A percentile compares a stretch with the other conserved stretches of the same genome.
phyloP scores from a whole-genome alignment of 441 rosid species.

The Daphne laureola region DNA sequence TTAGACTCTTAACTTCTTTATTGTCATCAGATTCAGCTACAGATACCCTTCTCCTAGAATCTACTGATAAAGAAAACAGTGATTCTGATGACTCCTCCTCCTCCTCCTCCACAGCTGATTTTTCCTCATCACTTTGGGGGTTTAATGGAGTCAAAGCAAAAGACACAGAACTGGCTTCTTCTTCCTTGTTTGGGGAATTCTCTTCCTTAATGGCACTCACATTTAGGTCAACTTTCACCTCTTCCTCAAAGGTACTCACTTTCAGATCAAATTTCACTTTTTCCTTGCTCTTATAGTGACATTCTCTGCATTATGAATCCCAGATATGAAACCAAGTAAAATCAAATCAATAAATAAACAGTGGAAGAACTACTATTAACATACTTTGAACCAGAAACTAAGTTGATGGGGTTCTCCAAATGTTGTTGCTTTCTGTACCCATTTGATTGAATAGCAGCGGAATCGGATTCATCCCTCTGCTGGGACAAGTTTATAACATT shows the following conservation, averaged over 20 bases:
- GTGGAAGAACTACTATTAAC: neutral
- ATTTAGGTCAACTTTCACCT: conserved; percentile 22
- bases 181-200: conserved; percentile 6
- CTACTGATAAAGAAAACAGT: conserved; percentile 47
- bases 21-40: conserved; percentile 26
- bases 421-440: conserved; percentile 16
- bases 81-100: conserved; percentile 54
- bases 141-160: neutral
- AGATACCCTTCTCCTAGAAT: conserved; percentile 29
- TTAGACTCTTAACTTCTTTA: conserved; percentile 43
- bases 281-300: conserved; percentile 8
- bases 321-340: neutral
- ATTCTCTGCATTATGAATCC: conserved; percentile 11
- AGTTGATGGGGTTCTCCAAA: conserved; percentile 16
- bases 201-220: conserved; percentile 13
- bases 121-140: conserved; percentile 16
- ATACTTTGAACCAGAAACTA: conserved; percentile 19
- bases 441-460: conserved; percentile 10
- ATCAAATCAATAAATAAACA: neutral
- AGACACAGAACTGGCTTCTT: conserved; percentile 5
- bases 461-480: conserved; percentile 27
- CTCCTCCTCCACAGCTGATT: conserved; percentile 28
- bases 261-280: conserved; percentile 26
- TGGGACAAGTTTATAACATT: neutral
- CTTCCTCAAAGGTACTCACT: conserved; percentile 14